Evolutionary conservation across 257 asterid genomes (phyloP).

Genomic region (Solanum megistacrolobum): DNA sequence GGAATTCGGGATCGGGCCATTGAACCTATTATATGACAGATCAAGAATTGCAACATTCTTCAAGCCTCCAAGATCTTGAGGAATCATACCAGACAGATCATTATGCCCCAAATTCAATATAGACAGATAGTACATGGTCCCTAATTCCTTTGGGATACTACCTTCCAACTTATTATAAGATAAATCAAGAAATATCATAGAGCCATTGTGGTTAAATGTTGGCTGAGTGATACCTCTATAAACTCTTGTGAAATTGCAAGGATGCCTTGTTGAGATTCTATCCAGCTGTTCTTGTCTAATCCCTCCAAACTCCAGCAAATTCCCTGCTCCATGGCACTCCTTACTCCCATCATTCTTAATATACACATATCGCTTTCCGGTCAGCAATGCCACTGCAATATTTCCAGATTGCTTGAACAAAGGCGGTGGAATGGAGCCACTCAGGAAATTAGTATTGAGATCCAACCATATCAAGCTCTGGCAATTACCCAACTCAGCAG

Average conservation of each 20-base stretch:
- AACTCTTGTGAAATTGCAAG: conserved; percentile 69
- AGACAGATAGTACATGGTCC: conserved; percentile 57
- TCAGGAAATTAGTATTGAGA: conserved; percentile 60
- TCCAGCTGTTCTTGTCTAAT: conserved; percentile 56
- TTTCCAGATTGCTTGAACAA: conserved; percentile 80
- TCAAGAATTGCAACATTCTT: conserved; percentile 79
- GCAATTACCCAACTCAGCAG: conserved; percentile 78
- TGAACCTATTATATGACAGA: conserved; percentile 59
- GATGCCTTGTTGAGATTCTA: conserved; percentile 60
- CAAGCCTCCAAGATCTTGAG: conserved; percentile 61
- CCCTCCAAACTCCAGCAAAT: conserved; percentile 91
- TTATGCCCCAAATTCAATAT: conserved; percentile 78
- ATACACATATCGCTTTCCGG: conserved; percentile 58
- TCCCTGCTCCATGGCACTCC: conserved; percentile 89
- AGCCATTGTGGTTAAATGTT: conserved; percentile 80
- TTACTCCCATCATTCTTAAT: conserved; percentile 75
- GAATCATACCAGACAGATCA: conserved; percentile 68
- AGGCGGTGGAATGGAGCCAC: conserved; percentile 62
- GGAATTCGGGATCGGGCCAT: conserved; percentile 61
- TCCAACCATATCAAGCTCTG: conserved; percentile 89
- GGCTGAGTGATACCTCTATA: conserved; percentile 63
- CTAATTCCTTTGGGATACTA: conserved; percentile 78
- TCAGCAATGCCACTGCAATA: conserved; percentile 47
- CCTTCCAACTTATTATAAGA: conserved; percentile 71
- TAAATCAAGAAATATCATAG: conserved; percentile 88